Base-by-base conservation (phyloP, 208 protist genomes). In the Acanthamoeba sp. region DNA sequence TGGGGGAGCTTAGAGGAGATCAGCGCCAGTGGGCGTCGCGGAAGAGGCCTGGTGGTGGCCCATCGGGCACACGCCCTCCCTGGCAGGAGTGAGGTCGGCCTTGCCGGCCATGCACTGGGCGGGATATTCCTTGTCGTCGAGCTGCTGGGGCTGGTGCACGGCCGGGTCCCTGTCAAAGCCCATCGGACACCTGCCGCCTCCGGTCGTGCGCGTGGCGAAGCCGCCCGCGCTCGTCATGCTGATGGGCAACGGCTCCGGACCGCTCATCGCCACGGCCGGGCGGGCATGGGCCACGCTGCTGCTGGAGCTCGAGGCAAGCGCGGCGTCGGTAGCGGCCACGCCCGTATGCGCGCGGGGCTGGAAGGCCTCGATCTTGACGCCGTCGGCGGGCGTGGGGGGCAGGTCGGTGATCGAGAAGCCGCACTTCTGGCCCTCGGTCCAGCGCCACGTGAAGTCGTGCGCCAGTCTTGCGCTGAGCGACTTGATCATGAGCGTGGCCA, bases 401-500 rank as follows among this genome's bases (percentile, higher is more conserved):
- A 80, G 9, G 7, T 80, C 71, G 36, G 40, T 38, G 36, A 80
- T 38, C 34, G n/a, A 6, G 71, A 38, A 80, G 22, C 71, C 18
- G 71, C 7, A 27, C 32, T 48, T 24, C 18, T 80, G 71, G 20
- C 22, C 71, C 6, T 40, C 14, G 3, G 80, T 24, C 45, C 45
- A 88, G 24, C 20, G 16, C 80, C 80, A 88, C 14, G 22, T 38
- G 32, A 88, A 88, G 80, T 88, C 80, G 36, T 38, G 80, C 24
- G 36, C 50, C n/a, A 88, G 10, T 7, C 80, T 40, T 14, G 80
- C 48, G 48, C 20, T 45, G 6, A 62, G 42, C 0, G 80, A 55
- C 50, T 88, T 88, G 45, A 88, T 88, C 80, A 88, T 88, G n/a
- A 88, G 50, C 42, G 80, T 88, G 1, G 80, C 40, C 14, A 88